Evolutionary conservation across 2,329 filamentous ascomycete genomes (phyloP), one percentile per base, ranked within the genome.

Genomic region (Cladophialophora exuberans): DNA sequence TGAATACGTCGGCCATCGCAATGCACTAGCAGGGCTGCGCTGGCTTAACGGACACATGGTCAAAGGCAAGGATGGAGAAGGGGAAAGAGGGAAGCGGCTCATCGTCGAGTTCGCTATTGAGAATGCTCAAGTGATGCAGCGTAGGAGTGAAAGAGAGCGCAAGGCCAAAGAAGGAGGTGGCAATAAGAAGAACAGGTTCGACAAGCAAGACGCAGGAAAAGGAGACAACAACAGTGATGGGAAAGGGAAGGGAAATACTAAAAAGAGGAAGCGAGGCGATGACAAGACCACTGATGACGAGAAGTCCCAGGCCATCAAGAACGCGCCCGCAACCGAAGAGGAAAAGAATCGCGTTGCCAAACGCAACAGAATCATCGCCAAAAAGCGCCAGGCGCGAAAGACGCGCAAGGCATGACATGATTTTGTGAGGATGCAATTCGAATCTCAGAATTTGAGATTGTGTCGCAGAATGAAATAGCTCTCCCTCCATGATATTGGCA

Each of bases 21-120:
- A 88, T 79, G 94, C 94, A 11, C 80, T 99, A 33, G 97, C 97
- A 90, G 94, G 90, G 20, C 78, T 99, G 60, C 82, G 94, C 42
- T 97, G 90, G 85, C 80, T 99, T 54, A 99, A 99, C 70, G 92
- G 93, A 1, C 86, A 86, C 62, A 76, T 78, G 6, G 73, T 86
- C 33, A 80, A 71, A 31, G 63, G 66, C 11, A 61, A 62, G 3
- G 59, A 69, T n/a, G 64, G 66, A 7, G 72, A 70, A 22, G 56
- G 43, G 9, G 91, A 94, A 62, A 90, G 88, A 74, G 93, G 90
- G 70, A 92, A 94, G 73, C 82, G 94, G 10, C 75, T 99, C 47
- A 90, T 99, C 67, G 93, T 93, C 31, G 95, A 99, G 72, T 99
- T 99, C 70, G 91, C 94, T 17, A 96, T 99, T 70, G 94, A 99